These are phyloP conservation scores for Tinospora cordifolia DNA, from an alignment of 164 flowering plant species.

Conservation along the genomic window DNA sequence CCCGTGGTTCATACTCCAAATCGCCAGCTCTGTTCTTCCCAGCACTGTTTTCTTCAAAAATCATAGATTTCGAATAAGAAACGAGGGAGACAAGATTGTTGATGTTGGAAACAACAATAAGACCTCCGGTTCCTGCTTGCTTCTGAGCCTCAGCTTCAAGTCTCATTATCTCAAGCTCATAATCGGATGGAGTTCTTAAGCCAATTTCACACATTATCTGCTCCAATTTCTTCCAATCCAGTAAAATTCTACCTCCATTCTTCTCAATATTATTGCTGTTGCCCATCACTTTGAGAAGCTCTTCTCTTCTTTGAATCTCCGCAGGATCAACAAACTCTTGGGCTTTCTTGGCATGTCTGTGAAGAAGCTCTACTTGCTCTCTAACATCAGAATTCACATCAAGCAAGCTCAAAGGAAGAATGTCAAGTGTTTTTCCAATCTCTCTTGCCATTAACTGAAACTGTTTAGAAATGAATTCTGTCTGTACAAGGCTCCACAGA, in stretches of 20 bases:
- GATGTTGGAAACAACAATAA: constrained; percentile 52
- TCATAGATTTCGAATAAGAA: constrained; percentile 35
- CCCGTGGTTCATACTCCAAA: constrained; percentile 10
- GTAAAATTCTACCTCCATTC: constrained; percentile 23
- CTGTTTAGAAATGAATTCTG: constrained; percentile 37
- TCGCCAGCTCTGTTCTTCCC: constrained; percentile 13
- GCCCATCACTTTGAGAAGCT: constrained; percentile 40
- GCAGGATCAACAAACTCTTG: constrained; percentile 33
- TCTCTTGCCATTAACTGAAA: constrained; percentile 47
- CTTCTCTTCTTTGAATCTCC: constrained; percentile 47
- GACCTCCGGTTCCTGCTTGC: constrained; percentile 74
- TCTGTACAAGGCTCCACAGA: constrained; percentile 52
- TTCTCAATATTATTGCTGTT: constrained; percentile 24
- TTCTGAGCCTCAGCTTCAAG: constrained; percentile 53
- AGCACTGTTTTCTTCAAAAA: constrained; percentile 19
- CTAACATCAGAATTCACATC: constrained; percentile 38
- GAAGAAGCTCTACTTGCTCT: constrained; percentile 75
- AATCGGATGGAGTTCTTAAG: constrained; percentile 32
- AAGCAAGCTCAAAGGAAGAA: constrained; percentile 56
- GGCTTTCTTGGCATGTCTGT: constrained; percentile 45
- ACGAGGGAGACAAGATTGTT: constrained; percentile 58
- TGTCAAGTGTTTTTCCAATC: constrained; percentile 56
- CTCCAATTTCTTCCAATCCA: constrained; percentile 30
- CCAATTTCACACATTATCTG: constrained; percentile 41
- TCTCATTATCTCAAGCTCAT: constrained; percentile 42